These are phyloP conservation scores for Saururus chinensis DNA, from an alignment of 164 flowering plant species.

Conservation along the genomic window DNA sequence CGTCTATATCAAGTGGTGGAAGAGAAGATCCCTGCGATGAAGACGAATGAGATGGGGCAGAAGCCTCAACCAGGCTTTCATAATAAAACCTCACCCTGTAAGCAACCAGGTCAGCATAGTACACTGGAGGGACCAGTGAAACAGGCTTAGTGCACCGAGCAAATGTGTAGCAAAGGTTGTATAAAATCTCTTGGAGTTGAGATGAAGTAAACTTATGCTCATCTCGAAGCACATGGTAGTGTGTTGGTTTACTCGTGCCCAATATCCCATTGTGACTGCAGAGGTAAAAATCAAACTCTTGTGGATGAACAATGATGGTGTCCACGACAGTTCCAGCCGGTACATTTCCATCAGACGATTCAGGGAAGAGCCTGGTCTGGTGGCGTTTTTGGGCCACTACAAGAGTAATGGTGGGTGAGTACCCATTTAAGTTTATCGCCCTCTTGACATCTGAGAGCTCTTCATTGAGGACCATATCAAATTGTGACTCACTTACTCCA, in stretches of 20 bases:
- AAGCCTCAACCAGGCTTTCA: conserved; percentile 27
- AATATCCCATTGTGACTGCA: conserved; percentile 64
- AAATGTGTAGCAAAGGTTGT: conserved; percentile 68
- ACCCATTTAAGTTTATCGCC: conserved; percentile 19
- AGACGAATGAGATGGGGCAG: conserved; percentile 12
- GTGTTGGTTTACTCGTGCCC: conserved; percentile 86
- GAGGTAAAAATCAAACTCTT: conserved; percentile 67
- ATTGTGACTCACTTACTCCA: conserved; percentile 80
- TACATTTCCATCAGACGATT: conserved; percentile 24
- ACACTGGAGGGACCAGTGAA: conserved; percentile 71
- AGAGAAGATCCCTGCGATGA: conserved; percentile 19
- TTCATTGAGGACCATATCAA: conserved; percentile 69
- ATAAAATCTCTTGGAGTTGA: conserved; percentile 53
- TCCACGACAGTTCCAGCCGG: conserved; percentile 80
- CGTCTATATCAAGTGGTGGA: conserved; percentile 9
- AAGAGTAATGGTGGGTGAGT: conserved; percentile 48
- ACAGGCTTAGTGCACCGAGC: conserved; percentile 80
- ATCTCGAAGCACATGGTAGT: conserved; percentile 62
- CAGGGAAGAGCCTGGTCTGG: conserved; percentile 55
- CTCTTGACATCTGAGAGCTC: conserved; percentile 30
- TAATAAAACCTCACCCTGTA: conserved; percentile 56
- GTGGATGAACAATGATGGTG: conserved; percentile 41
- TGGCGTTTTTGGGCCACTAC: conserved; percentile 75
- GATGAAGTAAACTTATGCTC: conserved; percentile 55
- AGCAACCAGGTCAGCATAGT: conserved; percentile 75